Base-by-base conservation (phyloP, 805 yeast species). In the Hanseniaspora vineae region DNA sequence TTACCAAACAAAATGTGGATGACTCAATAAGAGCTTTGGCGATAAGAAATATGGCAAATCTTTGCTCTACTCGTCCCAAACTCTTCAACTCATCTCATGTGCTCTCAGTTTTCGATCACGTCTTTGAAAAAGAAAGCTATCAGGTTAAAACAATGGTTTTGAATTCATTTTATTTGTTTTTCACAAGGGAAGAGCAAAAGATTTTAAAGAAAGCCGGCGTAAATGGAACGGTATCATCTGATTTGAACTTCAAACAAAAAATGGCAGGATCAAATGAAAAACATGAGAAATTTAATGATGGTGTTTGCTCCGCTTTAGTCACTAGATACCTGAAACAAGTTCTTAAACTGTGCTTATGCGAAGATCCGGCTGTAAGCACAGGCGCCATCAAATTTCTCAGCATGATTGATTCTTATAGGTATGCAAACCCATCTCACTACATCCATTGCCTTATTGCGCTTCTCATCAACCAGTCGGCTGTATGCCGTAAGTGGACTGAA, bases 391-490 rank as follows among this genome's bases (percentile, higher is more conserved):
- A 70, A 32, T 77, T 79, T 50, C 56, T 85, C 42, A 76, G 72
- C 47, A 60, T 75, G 42, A 75, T 81, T 20, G 71, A 81, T 10
- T 70, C 70, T 31, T 69, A 78, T 47, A 95, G 95, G 0, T 81
- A 76, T 61, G 81, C 83, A 0, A 84, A 82, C 56, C 96, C 96
- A 1, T 73, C 83, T 48, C 55, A 74, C 4, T 76, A 86, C 55
- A 73, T 81, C 6, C 75, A 88, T 0, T 80, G 88, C 0, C 69
- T 84, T 0, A 72, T 85, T 48, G 90, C 90, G 0, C 65, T 87
- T 35, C 79, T 80, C 49, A 69, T 84, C 0, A 77, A 86, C 0
- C 62, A 67, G 1, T 62, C 66, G 15, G 58, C 57, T 3, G 57
- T 61, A 11, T 68, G 83, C 15, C 66, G 72, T 32, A 59, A 58